Base-by-base conservation (phyloP, 2,329 filamentous ascomycete genomes). In the Chrysoporthe cubensis region DNA sequence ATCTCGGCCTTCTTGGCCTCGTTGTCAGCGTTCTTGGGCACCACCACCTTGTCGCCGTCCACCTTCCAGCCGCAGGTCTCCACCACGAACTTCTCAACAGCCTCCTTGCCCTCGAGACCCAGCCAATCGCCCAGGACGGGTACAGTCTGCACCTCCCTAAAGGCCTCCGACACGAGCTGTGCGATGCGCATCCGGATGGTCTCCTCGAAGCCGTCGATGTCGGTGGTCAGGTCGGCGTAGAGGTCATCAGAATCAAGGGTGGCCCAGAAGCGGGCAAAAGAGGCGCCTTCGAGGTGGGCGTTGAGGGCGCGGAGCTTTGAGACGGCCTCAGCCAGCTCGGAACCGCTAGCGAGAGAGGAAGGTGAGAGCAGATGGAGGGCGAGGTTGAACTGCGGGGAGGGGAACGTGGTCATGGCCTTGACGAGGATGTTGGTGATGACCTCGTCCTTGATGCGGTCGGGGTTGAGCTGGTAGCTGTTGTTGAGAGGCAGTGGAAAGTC, bases 391-490 rank as follows among this genome's bases (percentile, higher is more conserved):
- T 98, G 94, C 57, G 96, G 90, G 26, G 92, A 94, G 72, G 96
- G 96, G 86, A 99, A 99, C 83, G 97, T 92, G 74, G 95, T 97
- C 79, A 99, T 90, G 73, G 94, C 88, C 87, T 98, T 99, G 85
- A 97, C 94, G 80, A 99, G 93, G 83, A 98, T 92, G 87, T 98
- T 98, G 86, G 96, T 98, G 81, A 96, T 94, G 77, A 95, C 93
- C 82, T 99, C 96, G 78, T 97, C 92, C 85, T 96, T 95, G 78
- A 94, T 90, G 75, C 97, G 93, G 85, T 98, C 94, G 64, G 96
- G 96, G 88, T 99, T 99, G 84, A 99, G 97, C 85, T 99, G 96
- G 87, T 99, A 99, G 73, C 96, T 99, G 75, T 70, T 21, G 42
- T 54, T 13, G 48, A 52, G 21, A 34, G 21, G 18, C 18, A 16